These are phyloP conservation scores for Suillus luteus DNA, from an alignment of 768 basidiomycete genomes.

Conservation along the genomic window DNA sequence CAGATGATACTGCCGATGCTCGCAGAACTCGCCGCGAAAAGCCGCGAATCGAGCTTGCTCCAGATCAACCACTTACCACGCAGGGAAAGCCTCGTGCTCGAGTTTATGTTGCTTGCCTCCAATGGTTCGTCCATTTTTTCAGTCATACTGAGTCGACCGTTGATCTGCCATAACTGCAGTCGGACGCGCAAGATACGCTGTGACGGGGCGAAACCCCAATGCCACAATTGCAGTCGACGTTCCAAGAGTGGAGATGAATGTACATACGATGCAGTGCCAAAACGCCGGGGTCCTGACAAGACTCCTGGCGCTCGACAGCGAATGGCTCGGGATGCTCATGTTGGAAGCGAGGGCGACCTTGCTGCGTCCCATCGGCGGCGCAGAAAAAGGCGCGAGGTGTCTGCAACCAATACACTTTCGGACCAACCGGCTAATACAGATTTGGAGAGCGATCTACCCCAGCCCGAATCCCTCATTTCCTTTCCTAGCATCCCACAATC, in stretches of 20 bases:
- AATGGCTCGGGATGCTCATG: conserved; percentile 42
- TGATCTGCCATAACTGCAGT: conserved; percentile 38
- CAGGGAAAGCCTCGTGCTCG: conserved; percentile 77
- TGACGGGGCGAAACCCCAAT: conserved; percentile 76
- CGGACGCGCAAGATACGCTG: conserved; percentile 81
- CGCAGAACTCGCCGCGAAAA: conserved; percentile 54
- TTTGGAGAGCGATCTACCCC: conserved; percentile 1
- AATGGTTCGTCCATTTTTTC: conserved; percentile 53
- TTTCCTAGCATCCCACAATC: conserved; percentile 17
- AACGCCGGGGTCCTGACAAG: conserved; percentile 80
- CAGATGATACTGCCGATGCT: conserved; percentile 6
- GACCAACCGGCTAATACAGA: conserved; percentile 10
- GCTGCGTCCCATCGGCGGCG: conserved; percentile 28
- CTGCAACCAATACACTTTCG: conserved; percentile 12
- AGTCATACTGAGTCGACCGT: conserved; percentile 10
- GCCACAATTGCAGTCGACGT: conserved; percentile 71
- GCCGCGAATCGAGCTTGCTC: conserved; percentile 64
- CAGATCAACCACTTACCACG: conserved; percentile 78
- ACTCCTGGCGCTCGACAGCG: conserved; percentile 79
- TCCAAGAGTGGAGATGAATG: conserved; percentile 49
- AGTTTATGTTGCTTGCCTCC: conserved; percentile 78
- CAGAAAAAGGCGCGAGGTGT: conserved; percentile 17
- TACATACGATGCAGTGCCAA: conserved; percentile 69
- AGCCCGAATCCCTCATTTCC: conserved; percentile 4
- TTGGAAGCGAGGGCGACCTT: conserved; percentile 34